Base-by-base conservation (phyloP, 352 stramenopile species). In the Detonula confervacea region DNA sequence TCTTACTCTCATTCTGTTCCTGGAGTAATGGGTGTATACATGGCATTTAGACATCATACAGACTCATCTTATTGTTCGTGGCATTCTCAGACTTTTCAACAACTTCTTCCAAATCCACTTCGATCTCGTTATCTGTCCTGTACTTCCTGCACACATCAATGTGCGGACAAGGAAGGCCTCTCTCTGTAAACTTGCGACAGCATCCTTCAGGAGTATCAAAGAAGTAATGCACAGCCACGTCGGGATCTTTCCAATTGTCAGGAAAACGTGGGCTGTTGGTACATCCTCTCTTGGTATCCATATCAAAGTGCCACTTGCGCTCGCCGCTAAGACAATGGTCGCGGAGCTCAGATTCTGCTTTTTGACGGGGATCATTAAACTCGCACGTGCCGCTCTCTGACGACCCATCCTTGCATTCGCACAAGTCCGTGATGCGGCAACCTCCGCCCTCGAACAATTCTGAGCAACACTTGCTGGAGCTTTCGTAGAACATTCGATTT, bases 191-290 rank as follows among this genome's bases (percentile, higher is more conserved):
- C 8, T 24, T 29, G 3, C 2, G 18, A 59, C 49, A 59, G 49
- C 49, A 59, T 59, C 33, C 49, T 29, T 59, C 49, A 33, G 4
- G 18, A 33, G 49, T 33, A 3, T 59, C 14, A 22, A 59, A 59
- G 2, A 59, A 33, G 16, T 30, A 59, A 59, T 30, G 2, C 5
- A 6, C 8, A 8, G 20, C 18, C 11, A 59, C 24, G 16, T 18
- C 2, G 20, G 49, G 49, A 59, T 59, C 20, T 5, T 59, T 25
- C 49, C 49, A 59, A 12, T n/a, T 2, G 33, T 5, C 49, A 25
- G 49, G 49, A 14, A 30, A 59, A 12, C 8, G 24, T 35, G 18
- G 16, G 20, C 33, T 25, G 33, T 59, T 59, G 14, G 49, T 30
- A 14, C 49, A 59, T 29, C 8, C 12, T 27, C 33, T 11, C 33